These are phyloP conservation scores for Pseudogymnoascus sp. DNA, from an alignment of 2,329 filamentous ascomycete species.

Conservation along the genomic window DNA sequence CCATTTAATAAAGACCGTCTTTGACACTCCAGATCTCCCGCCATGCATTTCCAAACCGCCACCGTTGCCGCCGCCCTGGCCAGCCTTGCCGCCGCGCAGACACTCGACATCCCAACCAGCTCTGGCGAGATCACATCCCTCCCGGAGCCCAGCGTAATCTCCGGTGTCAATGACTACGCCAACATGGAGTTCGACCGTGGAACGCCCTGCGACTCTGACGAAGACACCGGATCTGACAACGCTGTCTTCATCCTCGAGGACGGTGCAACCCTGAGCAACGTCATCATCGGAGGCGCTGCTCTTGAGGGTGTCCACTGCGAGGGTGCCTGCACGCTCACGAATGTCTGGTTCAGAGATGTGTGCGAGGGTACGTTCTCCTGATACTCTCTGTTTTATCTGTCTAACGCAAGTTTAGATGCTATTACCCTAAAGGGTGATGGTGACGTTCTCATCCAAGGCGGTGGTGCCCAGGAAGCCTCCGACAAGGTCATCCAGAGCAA, in stretches of 20 bases:
- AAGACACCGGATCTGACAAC: constrained; percentile 22
- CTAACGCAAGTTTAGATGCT: constrained; percentile 31
- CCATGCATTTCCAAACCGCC: constrained; percentile 19
- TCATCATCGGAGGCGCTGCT: constrained; percentile 44
- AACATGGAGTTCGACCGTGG: constrained; percentile 23
- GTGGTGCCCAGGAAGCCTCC: constrained; percentile 28
- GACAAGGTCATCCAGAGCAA: constrained; percentile 34
- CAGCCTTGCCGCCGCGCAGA: constrained; percentile 18
- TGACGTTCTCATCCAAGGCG: constrained; percentile 30
- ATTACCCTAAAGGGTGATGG: constrained; percentile 30
- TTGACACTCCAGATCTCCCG: constrained; percentile 11
- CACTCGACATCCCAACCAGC: constrained; percentile 19
- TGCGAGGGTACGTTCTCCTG: constrained; percentile 19
- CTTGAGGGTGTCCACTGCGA: constrained; percentile 44
- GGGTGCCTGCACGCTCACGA: constrained; percentile 38
- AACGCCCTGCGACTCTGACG: constrained; percentile 19
- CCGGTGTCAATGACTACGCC: constrained; percentile 17
- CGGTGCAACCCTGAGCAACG: constrained; percentile 43
- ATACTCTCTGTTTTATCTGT: constrained; percentile 19
- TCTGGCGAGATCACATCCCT: constrained; percentile 16
- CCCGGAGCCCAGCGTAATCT: constrained; percentile 14
- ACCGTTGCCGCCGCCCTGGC: constrained; percentile 18
- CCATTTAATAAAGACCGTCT: background rate
- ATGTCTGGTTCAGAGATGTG: constrained; percentile 33
- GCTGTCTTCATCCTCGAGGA: constrained; percentile 45